Percentiles rank a stretch among this genome's conserved stretches.
Conservation (phyloP, 139 green algal genomes). For the Chlamydomonas sp. region DNA sequence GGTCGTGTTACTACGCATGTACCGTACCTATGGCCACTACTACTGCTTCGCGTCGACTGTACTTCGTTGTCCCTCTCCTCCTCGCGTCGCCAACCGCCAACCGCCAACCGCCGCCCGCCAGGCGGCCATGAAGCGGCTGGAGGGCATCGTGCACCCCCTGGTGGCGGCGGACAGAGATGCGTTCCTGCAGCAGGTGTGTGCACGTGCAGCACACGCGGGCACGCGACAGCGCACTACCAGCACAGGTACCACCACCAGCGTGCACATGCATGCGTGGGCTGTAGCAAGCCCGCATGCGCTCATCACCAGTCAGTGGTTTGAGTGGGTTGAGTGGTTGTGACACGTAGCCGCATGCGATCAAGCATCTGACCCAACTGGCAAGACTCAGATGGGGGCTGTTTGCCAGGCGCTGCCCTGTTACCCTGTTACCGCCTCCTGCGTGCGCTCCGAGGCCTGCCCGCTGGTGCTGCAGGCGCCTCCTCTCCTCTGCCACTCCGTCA, state of each 20-base stretch:
- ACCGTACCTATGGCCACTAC: neutral
- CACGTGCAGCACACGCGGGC: neutral
- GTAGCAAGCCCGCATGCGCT: neutral
- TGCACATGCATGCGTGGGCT: no score
- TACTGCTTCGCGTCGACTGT: neutral
- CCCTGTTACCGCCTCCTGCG: no score
- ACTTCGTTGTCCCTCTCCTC: slow-evolving; percentile 3
- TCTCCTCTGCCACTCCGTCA: no score
- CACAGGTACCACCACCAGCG: neutral
- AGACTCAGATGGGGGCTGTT: no score
- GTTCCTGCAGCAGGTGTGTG: slow-evolving; percentile 51
- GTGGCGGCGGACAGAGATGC: slow-evolving; percentile 60
- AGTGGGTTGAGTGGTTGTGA: neutral
- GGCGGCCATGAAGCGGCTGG: slow-evolving; percentile 71
- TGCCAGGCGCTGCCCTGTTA: no score
- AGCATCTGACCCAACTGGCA: no score
- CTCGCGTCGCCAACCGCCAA: slow-evolving; percentile 14
- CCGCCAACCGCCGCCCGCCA: neutral
- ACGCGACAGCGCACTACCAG: neutral
- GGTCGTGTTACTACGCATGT: neutral
- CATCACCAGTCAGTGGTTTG: neutral
- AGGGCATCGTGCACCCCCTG: slow-evolving; percentile 85
- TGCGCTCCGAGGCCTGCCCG: no score
- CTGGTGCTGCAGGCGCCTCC: no score
- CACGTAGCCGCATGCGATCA: neutral